Evolutionary conservation across 768 basidiomycete species (phyloP), one percentile per base, ranked within the genome.

Genomic region (Leccinum imitatum): DNA sequence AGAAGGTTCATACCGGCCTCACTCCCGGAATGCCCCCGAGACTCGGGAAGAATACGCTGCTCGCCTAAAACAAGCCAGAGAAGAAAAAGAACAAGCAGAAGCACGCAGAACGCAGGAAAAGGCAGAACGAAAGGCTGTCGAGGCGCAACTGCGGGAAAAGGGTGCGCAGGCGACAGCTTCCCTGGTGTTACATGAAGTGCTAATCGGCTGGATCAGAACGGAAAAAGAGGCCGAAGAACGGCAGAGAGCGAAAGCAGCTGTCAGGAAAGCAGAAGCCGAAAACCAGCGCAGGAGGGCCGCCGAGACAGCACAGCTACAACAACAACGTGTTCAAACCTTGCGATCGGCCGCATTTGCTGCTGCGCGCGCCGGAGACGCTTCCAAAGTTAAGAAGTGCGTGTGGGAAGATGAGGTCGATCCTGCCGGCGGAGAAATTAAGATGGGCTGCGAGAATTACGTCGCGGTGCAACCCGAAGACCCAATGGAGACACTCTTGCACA

Each of bases 321-420:
- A 79, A 62, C 73, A 83, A 66, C 79, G 78, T 59, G 73, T 77
- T 31, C 90, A 92, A 67, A 71, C 67, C 30, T 75, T 76, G 50
- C 84, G 90, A 56, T 87, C 87, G 15, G 77, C 76, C 33, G 79
- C 84, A 30, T 91, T 93, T 71, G 75, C 80, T 15, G 87, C 88
- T 25, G 87, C 88, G 51, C 83, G 89, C 17, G 69, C 73, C 15
- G 81, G 83, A 11, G 77, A 89, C 37, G 66, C 72, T 17, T 79
- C 73, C 8, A 73, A 72, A 53, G 89, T 90, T 55, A 85, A 83
- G 75, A 81, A 83, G 63, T 84, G 84, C 30, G 73, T 91, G 21
- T 89, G 83, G 82, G 88, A 89, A 74, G 80, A 87, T 50, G 73
- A 75, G 33, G 87, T 91, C 58, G 88, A 90, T 71, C 85, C 87